Base-by-base conservation (phyloP, 2,329 filamentous ascomycete genomes). In the Fusarium verticillioides region DNA sequence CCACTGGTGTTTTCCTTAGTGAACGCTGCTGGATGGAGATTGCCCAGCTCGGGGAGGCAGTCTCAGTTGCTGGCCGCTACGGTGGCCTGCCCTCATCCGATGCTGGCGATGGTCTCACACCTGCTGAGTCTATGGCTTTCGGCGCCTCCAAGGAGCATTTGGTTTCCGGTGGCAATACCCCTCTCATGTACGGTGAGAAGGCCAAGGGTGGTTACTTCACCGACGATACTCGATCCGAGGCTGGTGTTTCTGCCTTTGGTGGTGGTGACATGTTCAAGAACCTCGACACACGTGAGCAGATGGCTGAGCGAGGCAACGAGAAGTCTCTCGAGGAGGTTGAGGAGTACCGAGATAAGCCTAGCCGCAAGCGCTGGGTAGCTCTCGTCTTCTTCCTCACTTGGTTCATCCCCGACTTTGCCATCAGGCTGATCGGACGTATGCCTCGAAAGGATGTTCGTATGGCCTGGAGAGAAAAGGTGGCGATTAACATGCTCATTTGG, bases 401-500 rank as follows among this genome's bases (percentile, higher is more conserved):
- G 86, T 94, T 91, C 75, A 85, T 97, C 50, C 96, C 96, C 9
- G 95, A 98, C 80, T 93, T 97, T 76, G 78, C 92, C 47, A 93
- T 98, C 80, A 89, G 90, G 60, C 86, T 87, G 77, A 69, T 97
- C 44, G 96, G 96, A 28, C 89, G 93, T 58, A 98, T 98, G 92
- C 89, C 93, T 67, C 93, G 96, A 69, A 97, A 97, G 80, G 96
- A 99, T 81, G 91, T 99, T 13, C 93, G 95, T 30, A 88, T 93
- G 81, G 96, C 96, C 2, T 99, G 96, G 96, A 89, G 96, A 79
- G 96, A 99, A 82, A 99, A 99, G 87, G 82, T 99, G 66, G 96
- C 96, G 60, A 99, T 99, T 87, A 99, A 99, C 85, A 87, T 99
- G 81, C 88, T 98, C 79, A 99, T 99, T 80, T 99, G 97, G 96